Conservation (phyloP, 768 basidiomycete genomes). For the Arthromyces matolae region DNA sequence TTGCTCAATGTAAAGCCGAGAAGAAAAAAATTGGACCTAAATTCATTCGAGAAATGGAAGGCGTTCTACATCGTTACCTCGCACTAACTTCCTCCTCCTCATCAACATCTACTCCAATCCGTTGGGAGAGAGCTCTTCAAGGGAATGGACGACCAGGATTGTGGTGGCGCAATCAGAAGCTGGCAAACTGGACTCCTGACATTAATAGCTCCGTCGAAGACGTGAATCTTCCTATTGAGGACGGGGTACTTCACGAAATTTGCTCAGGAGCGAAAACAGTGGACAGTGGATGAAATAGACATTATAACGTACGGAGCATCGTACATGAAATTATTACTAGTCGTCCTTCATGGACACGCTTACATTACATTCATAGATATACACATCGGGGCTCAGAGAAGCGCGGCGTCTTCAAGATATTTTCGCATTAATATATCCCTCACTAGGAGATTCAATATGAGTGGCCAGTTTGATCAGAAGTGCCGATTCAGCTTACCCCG, state of each 20-base stretch:
- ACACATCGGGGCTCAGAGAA: conserved; percentile 26
- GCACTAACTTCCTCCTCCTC: conserved; percentile 10
- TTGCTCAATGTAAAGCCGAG: conserved; percentile 92
- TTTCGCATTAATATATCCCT: conserved; percentile 45
- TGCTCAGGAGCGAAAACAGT: conserved; percentile 5
- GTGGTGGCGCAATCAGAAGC: conserved; percentile 38
- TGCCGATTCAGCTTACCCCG: conserved; percentile 31
- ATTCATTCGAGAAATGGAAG: conserved; percentile 86
- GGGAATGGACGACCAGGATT: conserved; percentile 39
- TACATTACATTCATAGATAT: neutral
- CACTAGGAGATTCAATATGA: conserved; percentile 27
- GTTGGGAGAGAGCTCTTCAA: conserved; percentile 53
- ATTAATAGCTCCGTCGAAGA: conserved; percentile 10
- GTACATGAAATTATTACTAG: neutral
- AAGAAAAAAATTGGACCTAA: conserved; percentile 76
- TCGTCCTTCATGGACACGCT: neutral
- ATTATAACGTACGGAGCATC: neutral
- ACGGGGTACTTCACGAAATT: conserved; percentile 9
- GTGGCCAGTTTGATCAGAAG: neutral
- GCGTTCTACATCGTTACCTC: conserved; percentile 63
- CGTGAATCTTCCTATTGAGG: conserved; percentile 2
- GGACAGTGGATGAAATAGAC: neutral
- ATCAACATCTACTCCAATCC: too few relatives aligned
- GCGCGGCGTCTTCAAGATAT: conserved; percentile 37
- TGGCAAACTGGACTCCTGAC: conserved; percentile 35